phyloP scores from a whole-genome alignment of 257 asterid genomes.

The Plectranthus barbatus region DNA sequence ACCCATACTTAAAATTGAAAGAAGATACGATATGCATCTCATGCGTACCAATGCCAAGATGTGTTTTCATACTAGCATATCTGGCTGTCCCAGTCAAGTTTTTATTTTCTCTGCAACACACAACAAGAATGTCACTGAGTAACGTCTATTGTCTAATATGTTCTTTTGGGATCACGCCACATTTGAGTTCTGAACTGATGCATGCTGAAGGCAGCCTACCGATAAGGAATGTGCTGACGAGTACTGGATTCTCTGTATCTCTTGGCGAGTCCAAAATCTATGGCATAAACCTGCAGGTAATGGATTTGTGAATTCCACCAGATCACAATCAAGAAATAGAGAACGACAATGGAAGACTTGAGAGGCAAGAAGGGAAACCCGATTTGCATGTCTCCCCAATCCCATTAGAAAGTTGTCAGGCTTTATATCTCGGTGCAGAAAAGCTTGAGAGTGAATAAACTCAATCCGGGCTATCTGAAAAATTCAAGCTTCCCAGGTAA shows the following conservation, averaged over 20 bases:
- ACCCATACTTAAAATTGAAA: not conserved
- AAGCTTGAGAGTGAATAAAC: constrained; percentile 61
- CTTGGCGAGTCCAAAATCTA: constrained; percentile 90
- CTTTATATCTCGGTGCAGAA: constrained; percentile 80
- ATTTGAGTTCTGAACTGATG: not conserved
- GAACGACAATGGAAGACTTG: not conserved
- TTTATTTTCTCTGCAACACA: constrained; percentile 68
- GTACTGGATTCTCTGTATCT: constrained; percentile 73
- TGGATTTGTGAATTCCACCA: constrained; percentile 12
- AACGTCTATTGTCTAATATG: not conserved
- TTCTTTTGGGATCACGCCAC: not conserved
- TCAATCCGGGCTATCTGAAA: constrained; percentile 71
- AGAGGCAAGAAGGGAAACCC: constrained; percentile 32
- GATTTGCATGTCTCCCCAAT: constrained; percentile 80
- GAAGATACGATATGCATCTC: not conserved
- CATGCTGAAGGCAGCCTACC: constrained; percentile 31
- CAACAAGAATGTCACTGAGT: not conserved
- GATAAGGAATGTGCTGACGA: constrained; percentile 83
- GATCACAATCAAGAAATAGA: not conserved
- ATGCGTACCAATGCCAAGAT: constrained; percentile 82
- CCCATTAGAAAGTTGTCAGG: constrained; percentile 92
- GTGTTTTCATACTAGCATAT: constrained; percentile 94
- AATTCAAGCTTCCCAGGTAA: not conserved
- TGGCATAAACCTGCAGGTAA: constrained; percentile 54
- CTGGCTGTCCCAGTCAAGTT: constrained; percentile 89